A percentile compares a stretch with the other conserved stretches of the same genome.
Evolutionary conservation across 768 basidiomycete species (phyloP).

Genomic region (Boletus rubroflammeus): DNA sequence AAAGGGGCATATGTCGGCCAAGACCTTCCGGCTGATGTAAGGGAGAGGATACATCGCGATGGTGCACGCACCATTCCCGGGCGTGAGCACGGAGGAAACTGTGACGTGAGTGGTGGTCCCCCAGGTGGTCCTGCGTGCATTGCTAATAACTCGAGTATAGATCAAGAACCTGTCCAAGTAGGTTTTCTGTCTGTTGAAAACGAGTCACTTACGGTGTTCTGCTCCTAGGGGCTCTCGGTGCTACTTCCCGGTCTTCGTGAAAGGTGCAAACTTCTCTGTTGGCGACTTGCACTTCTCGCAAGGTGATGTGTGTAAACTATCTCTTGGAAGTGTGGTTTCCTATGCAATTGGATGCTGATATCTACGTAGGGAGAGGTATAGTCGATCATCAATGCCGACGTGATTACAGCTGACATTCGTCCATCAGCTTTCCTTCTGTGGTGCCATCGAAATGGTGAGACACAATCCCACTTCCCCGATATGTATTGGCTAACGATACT

Average conservation of each 20-base stretch:
- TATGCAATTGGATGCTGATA: conserved; percentile 7
- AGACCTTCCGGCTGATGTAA: conserved; percentile 45
- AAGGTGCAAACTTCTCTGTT: conserved; percentile 73
- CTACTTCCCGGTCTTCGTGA: conserved; percentile 75
- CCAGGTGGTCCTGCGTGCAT: neutral
- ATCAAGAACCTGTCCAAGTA: conserved; percentile 74
- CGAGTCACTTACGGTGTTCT: neutral
- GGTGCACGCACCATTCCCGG: conserved; percentile 75
- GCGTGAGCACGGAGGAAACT: conserved; percentile 78
- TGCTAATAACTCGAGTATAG: conserved; percentile 32
- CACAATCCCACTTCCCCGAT: neutral
- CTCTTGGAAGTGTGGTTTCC: neutral
- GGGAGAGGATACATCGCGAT: conserved; percentile 54
- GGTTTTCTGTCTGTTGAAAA: neutral
- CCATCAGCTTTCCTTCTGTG: conserved; percentile 63
- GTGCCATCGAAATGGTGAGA: conserved; percentile 70
- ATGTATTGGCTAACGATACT: neutral
- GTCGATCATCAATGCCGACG: neutral
- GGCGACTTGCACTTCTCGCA: conserved; percentile 81
- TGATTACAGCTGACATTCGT: neutral
- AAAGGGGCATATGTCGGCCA: conserved; percentile 69
- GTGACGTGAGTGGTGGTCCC: conserved; percentile 46
- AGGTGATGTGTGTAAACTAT: conserved; percentile 49
- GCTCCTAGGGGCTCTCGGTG: conserved; percentile 56
- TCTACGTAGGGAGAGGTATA: conserved; percentile 51